Percentiles rank a stretch among this genome's conserved stretches.
phyloP scores from a whole-genome alignment of 208 protist genomes.

The Trichomonas vaginalis region DNA sequence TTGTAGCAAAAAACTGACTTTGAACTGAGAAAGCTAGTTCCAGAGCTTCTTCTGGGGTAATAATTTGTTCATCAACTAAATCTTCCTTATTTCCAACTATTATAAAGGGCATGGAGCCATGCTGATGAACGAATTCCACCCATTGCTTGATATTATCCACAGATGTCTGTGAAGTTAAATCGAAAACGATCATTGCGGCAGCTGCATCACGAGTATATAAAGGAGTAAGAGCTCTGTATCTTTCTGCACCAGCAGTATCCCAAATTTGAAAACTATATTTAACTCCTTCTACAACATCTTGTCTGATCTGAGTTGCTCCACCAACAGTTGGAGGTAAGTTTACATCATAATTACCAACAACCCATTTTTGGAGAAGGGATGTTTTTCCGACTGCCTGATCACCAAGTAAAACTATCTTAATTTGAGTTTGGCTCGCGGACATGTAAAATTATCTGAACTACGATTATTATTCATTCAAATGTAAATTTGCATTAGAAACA shows the following conservation, averaged over 20 bases:
- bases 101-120: background rate
- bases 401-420: background rate
- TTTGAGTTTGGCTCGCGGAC: background rate
- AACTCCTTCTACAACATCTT: background rate
- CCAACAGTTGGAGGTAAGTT: background rate
- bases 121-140: background rate
- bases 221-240: background rate
- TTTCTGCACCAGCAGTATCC: background rate
- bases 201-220: background rate
- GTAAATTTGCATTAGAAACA: too few species aligned
- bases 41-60: background rate
- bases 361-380: background rate
- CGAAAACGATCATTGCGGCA: background rate
- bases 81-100: background rate
- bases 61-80: background rate
- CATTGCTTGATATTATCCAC: background rate
- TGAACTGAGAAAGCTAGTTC: background rate
- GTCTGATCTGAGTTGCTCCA: background rate
- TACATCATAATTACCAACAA: too few species aligned
- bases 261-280: background rate
- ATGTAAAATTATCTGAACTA: too few species aligned
- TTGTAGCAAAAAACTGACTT: background rate
- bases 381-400: background rate
- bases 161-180: background rate
- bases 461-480: too few species aligned